Percentiles rank a stretch among this genome's conserved stretches.
These are phyloP conservation scores for Tolypocladium cylindrosporum DNA, from an alignment of 2,329 filamentous ascomycete genomes.

Conservation along the genomic window DNA sequence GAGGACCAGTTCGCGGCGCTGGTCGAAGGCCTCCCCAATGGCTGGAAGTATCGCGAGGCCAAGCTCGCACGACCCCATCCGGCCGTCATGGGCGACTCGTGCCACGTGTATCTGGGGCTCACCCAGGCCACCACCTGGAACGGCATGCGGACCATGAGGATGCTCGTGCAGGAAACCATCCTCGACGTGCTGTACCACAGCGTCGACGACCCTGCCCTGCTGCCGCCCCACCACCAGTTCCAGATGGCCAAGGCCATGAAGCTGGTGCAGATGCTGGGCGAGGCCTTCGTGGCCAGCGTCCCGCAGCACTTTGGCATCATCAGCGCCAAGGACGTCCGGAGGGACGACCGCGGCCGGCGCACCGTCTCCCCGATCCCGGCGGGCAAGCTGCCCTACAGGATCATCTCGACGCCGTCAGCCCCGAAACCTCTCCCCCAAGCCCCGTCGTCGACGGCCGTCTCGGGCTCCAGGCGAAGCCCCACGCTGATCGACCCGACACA, in stretches of 20 bases:
- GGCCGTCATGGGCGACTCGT: slow-evolving; percentile 29
- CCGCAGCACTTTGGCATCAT: slow-evolving; percentile 41
- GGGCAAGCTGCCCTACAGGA: slow-evolving; percentile 16
- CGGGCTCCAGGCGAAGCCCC: slow-evolving; percentile 13
- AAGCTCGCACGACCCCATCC: slow-evolving; percentile 27
- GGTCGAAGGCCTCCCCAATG: slow-evolving; percentile 25
- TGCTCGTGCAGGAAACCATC: slow-evolving; percentile 38
- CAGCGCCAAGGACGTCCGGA: slow-evolving; percentile 25
- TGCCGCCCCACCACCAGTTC: slow-evolving; percentile 21
- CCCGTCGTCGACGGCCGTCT: slow-evolving; percentile 2
- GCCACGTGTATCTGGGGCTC: slow-evolving; percentile 36
- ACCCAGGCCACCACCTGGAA: slow-evolving; percentile 38
- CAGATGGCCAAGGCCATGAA: slow-evolving; percentile 25
- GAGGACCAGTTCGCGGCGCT: slow-evolving; percentile 32
- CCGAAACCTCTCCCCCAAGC: neutral
- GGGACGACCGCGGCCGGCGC: slow-evolving; percentile 8
- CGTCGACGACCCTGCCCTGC: slow-evolving; percentile 14
- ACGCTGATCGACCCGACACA: slow-evolving; percentile 30
- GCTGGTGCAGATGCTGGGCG: slow-evolving; percentile 27
- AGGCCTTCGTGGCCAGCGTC: slow-evolving; percentile 34
- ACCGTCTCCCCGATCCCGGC: slow-evolving; percentile 16
- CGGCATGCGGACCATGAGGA: slow-evolving; percentile 32
- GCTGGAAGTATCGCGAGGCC: slow-evolving; percentile 32
- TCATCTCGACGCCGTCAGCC: slow-evolving; percentile 14
- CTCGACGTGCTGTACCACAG: slow-evolving; percentile 30